Evolutionary conservation across 345 rosid species (phyloP).

Genomic region (Lepidium didymum): DNA sequence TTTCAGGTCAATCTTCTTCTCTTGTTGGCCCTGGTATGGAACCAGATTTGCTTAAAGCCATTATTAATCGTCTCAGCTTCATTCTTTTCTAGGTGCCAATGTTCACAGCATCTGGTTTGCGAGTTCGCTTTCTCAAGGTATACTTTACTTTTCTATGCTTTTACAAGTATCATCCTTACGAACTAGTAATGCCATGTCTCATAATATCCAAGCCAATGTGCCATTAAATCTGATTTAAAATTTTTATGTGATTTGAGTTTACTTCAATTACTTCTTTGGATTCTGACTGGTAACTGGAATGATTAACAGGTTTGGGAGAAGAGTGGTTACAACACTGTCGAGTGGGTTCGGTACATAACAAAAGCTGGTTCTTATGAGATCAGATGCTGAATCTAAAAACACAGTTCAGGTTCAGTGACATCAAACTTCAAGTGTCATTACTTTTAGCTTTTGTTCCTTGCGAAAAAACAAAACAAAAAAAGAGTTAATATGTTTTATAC

Average conservation of each 20-base stretch:
- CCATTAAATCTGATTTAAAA: not conserved
- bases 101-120: slow-evolving; percentile 98
- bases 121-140: slow-evolving; percentile 97
- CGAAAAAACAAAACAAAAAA: not conserved
- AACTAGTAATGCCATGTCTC: not conserved
- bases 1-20: slow-evolving; percentile 60
- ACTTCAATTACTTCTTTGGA: not conserved
- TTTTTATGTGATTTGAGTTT: not conserved
- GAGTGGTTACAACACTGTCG: slow-evolving; percentile 97
- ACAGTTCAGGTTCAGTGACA: slow-evolving; percentile 7
- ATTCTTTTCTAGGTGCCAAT: slow-evolving; percentile 71
- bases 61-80: not conserved
- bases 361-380: slow-evolving; percentile 98
- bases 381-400: slow-evolving; percentile 53
- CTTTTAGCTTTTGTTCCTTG: slow-evolving; percentile 14
- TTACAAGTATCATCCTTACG: not conserved
- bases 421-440: not conserved
- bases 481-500: slow-evolving; percentile 1
- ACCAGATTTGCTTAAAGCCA: not conserved
- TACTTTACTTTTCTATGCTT: not conserved
- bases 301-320: slow-evolving; percentile 91
- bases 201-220: not conserved
- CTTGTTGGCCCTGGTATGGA: not conserved
- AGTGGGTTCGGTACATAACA: slow-evolving; percentile 96
- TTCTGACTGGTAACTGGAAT: not conserved